Evolutionary conservation across 139 green algal genomes (phyloP).

Genomic region (Tetraselmis chui): DNA sequence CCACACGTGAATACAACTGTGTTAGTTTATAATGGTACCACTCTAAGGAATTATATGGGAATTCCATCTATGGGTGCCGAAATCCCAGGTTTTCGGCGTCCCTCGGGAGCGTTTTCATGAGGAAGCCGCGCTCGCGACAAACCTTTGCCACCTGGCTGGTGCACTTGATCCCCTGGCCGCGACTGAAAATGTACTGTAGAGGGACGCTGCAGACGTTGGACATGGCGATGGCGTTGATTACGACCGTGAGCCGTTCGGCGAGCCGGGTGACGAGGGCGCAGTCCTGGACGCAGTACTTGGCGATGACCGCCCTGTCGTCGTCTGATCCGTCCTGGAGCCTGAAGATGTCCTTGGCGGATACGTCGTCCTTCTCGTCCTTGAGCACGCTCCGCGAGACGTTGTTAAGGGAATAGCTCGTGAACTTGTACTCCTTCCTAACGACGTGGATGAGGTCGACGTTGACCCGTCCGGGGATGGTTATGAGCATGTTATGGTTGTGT

Average conservation of each 20-base stretch:
- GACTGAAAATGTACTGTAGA: constrained; percentile 28
- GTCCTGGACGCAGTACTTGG: constrained; percentile 27
- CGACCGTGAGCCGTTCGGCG: constrained; percentile 2
- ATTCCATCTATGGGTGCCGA: too few species aligned
- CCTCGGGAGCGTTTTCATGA: neutral
- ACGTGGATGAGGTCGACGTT: constrained; percentile 24
- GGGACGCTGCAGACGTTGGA: constrained; percentile 29
- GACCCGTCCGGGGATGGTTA: constrained; percentile 16
- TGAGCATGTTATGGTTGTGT: constrained; percentile 14
- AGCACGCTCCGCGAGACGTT: constrained; percentile 11
- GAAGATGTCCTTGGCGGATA: constrained; percentile 21
- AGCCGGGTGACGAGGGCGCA: constrained; percentile 19
- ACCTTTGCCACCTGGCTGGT: constrained; percentile 2
- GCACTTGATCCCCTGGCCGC: constrained; percentile 29
- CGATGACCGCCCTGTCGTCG: constrained; percentile 15
- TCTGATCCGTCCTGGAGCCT: constrained; percentile 15
- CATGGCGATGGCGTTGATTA: constrained; percentile 24
- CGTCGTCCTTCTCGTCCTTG: constrained; percentile 13
- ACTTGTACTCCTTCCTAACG: constrained; percentile 19
- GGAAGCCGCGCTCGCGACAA: neutral
- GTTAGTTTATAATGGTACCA: too few species aligned
- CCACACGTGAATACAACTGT: too few species aligned
- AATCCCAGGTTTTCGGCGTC: too few species aligned
- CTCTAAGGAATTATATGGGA: too few species aligned
- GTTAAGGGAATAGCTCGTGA: constrained; percentile 21